These are phyloP conservation scores for Lachancea kluyveri DNA, from an alignment of 805 yeast genomes.

Conservation along the genomic window DNA sequence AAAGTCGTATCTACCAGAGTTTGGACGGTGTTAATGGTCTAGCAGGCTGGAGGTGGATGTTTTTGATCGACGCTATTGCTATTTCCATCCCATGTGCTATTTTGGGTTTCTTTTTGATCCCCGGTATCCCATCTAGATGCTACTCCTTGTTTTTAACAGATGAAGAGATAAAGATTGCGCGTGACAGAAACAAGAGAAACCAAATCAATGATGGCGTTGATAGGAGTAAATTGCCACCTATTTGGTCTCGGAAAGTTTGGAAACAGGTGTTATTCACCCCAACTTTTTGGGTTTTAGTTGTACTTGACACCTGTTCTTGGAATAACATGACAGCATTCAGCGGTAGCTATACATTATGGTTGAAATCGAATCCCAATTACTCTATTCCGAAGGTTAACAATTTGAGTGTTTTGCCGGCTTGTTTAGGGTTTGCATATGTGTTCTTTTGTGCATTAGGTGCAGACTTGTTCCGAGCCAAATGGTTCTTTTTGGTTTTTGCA, in stretches of 20 bases:
- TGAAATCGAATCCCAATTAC: conserved; percentile 42
- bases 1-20: conserved; percentile 35
- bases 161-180: conserved; percentile 51
- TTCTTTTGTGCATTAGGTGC: conserved; percentile 42
- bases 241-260: conserved; percentile 43
- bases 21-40: conserved; percentile 41
- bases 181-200: conserved; percentile 35
- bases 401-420: conserved; percentile 51
- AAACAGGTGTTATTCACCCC: conserved; percentile 44
- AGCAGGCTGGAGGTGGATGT: conserved; percentile 65
- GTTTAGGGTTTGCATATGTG: conserved; percentile 49
- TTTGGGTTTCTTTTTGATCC: conserved; percentile 42
- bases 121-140: conserved; percentile 57
- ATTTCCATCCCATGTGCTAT: conserved; percentile 44
- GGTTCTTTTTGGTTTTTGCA: conserved; percentile 47
- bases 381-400: conserved; percentile 41
- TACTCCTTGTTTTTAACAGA: conserved; percentile 50
- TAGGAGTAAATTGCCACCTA: conserved; percentile 22
- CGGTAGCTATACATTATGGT: conserved; percentile 59
- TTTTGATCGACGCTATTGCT: conserved; percentile 54
- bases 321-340: conserved; percentile 52
- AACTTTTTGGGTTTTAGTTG: conserved; percentile 49
- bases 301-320: conserved; percentile 56
- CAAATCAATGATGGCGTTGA: conserved; percentile 28
- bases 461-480: conserved; percentile 44